Evolutionary conservation across 805 yeast species (phyloP), one percentile per base, ranked within the genome.

Genomic region (Saccharomyces kudriavzevii): DNA sequence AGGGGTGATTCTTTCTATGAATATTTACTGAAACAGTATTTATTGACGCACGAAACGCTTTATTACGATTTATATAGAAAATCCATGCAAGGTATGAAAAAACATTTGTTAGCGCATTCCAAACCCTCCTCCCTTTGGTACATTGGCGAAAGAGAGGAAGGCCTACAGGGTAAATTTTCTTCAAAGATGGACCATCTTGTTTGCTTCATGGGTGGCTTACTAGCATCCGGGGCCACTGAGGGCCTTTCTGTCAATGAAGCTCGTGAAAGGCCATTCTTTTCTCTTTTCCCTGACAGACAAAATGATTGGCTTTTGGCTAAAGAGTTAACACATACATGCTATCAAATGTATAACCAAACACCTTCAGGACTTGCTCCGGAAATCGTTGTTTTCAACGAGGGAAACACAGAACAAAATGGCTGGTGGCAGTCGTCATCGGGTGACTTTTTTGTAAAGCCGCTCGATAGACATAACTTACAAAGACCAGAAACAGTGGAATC

Each of bases 401-500:
- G 55, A 3, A 50, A 57, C 14, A 35, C 40, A 5, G 45, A 50
- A 13, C 49, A 50, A 9, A 22, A 14, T 10, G 27, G 47, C n/a
- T 66, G 66, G 62, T 68, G 70, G 69, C 69, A 65, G 10, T 64
- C 73, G 0, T 60, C 69, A 4, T 55, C 67, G 1, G 66, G 70
- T 5, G 96, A 88, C 66, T 87, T 89, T 68, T 67, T 59, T 54
- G 83, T 89, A 62, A 87, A 87, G 66, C 83, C 82, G 6, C 67
- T 71, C 14, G 97, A 91, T 68, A 78, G 76, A 50, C 97, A 91
- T 69, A 89, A 89, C 68, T 73, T 91, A 57, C 97, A 90, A 72
- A 78, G 97, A 60, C 97, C 97, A 0, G 97, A 91, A 69, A 89
- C 97, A 2, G 96, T 90, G 1, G 97, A 91, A 70, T 84, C 95